Evolutionary conservation across 2,329 filamentous ascomycete genomes (phyloP), one percentile per base, ranked within the genome.

Genomic region (Colletotrichum destructivum): DNA sequence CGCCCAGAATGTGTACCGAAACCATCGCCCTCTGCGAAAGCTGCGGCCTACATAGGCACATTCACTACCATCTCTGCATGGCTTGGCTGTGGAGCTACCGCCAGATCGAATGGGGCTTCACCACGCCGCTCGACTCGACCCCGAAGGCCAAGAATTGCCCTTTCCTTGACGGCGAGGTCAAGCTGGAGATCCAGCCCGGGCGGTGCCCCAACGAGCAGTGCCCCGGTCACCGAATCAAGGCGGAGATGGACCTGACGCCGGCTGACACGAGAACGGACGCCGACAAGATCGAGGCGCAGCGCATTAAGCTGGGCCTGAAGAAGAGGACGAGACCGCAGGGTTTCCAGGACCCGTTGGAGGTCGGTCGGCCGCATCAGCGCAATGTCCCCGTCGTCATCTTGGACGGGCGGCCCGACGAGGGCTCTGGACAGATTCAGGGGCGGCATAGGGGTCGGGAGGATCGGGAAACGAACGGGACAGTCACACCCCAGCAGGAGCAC

Each of bases 251-350:
- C 31, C 21, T 13, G 23, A 26, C 35, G 77, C 91, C 94, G 83
- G 93, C 91, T 80, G 91, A 89, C 77, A 91, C 92, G 54, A 92
- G 95, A 86, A 96, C 94, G 1, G 96, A 98, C 80, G 94, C 98
- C 78, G 94, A 99, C 80, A 95, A 94, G 79, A 93, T 98, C 83
- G 92, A 92, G 65, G 95, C 95, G 18, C 40, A 71, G 51, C 51
- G 66, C 5, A 40, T 71, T 51, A 66, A 62, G 56, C 16, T 72
- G 42, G 69, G 69, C 13, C 62, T 72, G 15, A 69, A 31, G 54
- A 54, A 54, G 55, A 54, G 57, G 15, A 49, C 38, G 13, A 38
- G 59, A 35, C 60, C 65, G 8, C 69, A 64, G 40, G 47, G 26
- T 21, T 72, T 64, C 9, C 44, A 23, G n/a, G 69, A 72, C 9